Percentiles rank a stretch among this genome's conserved stretches.
phyloP scores from a whole-genome alignment of 2,329 filamentous ascomycete genomes.

The Aureobasidium sp. region DNA sequence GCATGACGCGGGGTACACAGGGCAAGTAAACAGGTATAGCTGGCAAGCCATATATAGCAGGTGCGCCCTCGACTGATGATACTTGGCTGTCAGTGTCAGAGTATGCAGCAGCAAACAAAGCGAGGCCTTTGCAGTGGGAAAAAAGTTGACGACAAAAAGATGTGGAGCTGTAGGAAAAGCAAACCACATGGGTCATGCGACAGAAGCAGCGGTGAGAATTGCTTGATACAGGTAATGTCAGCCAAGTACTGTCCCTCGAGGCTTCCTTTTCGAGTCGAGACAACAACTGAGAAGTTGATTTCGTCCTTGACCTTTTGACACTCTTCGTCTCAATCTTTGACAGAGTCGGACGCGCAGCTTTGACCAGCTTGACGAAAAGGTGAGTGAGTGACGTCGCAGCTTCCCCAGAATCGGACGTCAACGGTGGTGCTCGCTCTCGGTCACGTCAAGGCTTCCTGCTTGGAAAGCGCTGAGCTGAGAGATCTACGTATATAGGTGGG shows the following conservation, averaged over 20 bases:
- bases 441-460: conserved; percentile 10
- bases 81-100: background rate
- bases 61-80: background rate
- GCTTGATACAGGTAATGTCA: background rate
- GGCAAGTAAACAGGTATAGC: background rate
- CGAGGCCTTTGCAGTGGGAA: background rate
- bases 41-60: background rate
- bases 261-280: background rate
- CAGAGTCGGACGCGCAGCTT: background rate
- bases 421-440: background rate
- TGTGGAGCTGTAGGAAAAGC: background rate
- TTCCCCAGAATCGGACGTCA: conserved; percentile 1
- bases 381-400: conserved; percentile 2
- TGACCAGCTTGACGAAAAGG: background rate
- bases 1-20: background rate
- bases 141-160: background rate
- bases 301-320: background rate
- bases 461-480: conserved; percentile 3
- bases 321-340: background rate
- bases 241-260: background rate
- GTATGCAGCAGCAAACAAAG: background rate
- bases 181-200: conserved; percentile 1
- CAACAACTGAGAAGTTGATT: too few relatives aligned
- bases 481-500: conserved; percentile 9
- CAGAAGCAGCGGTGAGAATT: background rate